Percentiles rank a stretch among this genome's conserved stretches.
Evolutionary conservation across 176 grass and related monocot species (phyloP).

Genomic region (Ananas comosus): DNA sequence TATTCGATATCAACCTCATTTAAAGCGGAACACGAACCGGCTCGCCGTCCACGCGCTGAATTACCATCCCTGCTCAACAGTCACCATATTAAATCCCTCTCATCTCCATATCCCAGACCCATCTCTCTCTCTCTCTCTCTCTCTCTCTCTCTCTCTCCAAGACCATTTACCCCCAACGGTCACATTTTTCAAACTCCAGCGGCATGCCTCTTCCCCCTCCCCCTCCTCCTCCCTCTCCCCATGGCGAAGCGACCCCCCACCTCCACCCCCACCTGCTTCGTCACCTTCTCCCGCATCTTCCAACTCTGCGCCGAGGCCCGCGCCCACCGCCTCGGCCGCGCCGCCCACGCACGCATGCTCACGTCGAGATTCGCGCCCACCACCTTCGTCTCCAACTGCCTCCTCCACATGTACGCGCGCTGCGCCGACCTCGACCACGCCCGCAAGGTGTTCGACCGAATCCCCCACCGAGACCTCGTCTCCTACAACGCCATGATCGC

Average conservation of each 20-base stretch:
- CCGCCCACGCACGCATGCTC: conserved; percentile 53
- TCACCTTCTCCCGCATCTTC: conserved; percentile 58
- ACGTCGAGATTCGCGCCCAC: conserved; percentile 52
- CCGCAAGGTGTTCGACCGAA: conserved; percentile 39
- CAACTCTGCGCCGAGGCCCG: conserved; percentile 40
- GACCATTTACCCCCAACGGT: too few relatives aligned
- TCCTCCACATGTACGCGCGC: conserved; percentile 57
- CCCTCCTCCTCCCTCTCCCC: background rate
- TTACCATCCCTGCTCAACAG: too few relatives aligned
- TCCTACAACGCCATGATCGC: conserved; percentile 78
- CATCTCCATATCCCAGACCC: too few relatives aligned
- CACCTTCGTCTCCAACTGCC: conserved; percentile 56
- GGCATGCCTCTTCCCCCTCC: too few relatives aligned
- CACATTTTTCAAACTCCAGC: too few relatives aligned
- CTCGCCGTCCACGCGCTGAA: too few relatives aligned
- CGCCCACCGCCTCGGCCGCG: conserved; percentile 27
- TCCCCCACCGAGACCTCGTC: conserved; percentile 41
- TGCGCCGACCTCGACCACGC: conserved; percentile 33
- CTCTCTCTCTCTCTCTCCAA: too few relatives aligned
- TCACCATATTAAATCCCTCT: too few relatives aligned
- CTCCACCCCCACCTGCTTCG: background rate
- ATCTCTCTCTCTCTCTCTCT: too few relatives aligned
- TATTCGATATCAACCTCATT: too few relatives aligned
- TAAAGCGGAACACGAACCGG: too few relatives aligned
- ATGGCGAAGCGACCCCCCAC: conserved; percentile 3